Evolutionary conservation across 164 flowering plant genomes (phyloP), one percentile per base, ranked within the genome.

Genomic region (Brasenia schreberi): DNA sequence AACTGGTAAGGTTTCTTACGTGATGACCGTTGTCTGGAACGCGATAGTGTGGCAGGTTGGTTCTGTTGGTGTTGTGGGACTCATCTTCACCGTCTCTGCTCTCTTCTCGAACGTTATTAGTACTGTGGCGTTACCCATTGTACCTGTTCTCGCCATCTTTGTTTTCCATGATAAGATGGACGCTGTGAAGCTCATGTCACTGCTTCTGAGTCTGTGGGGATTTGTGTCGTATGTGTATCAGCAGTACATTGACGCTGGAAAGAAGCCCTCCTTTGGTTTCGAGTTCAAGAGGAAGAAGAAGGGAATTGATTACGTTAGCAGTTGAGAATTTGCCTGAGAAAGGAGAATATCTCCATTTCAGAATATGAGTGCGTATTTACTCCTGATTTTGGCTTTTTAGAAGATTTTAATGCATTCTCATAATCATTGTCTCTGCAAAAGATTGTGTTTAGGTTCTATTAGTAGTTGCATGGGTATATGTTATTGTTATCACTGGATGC

Each of bases 161-260:
- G 39, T 72, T 5, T 77, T 74, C 67, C 70, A 71, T 49, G 80
- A 78, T 19, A 75, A 70, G 61, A 75, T 78, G 76, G 76, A 72
- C 72, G 80, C 70, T 5, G 70, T 75, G 67, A 78, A 78, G 74
- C 75, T 72, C 64, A 65, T 75, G 44, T 67, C 80, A 6, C 19
- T 78, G 80, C 64, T 74, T 59, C 53, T 74, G 74, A 73, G 74
- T 27, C 5, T 72, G n/a, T 78, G 76, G 76, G 80, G 80, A 0
- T 70, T 72, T 64, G 64, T 23, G 52, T 75, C 76, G 19, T 75
- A 78, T 64, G 18, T 72, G 4, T 78, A 72, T 59, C 80, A 78
- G 70, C 65, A 71, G 56, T 74, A 70, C 59, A 62, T 78, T 43
- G 80, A 78, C 43, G 76, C 19, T n/a, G 63, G 63, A 10, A 49